These are phyloP conservation scores for Exophiala sideris DNA, from an alignment of 2,329 filamentous ascomycete species.

Conservation along the genomic window DNA sequence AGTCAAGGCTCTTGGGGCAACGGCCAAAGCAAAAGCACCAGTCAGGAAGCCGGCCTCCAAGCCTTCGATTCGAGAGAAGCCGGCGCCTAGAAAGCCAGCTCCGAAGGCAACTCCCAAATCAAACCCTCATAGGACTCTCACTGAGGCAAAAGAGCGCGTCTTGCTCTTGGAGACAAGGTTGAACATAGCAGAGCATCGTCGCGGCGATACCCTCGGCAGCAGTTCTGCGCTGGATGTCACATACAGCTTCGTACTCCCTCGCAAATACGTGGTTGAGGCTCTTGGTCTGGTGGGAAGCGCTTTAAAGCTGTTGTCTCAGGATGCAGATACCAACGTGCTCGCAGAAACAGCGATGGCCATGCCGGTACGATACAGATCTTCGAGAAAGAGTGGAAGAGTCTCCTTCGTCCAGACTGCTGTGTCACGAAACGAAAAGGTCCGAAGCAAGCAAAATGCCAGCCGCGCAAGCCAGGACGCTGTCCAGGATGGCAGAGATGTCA, in stretches of 20 bases:
- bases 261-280: constrained; percentile 47
- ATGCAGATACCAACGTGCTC: constrained; percentile 83
- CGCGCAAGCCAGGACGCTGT: background rate
- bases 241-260: constrained; percentile 58
- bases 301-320: constrained; percentile 18
- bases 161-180: no score
- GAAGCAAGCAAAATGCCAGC: background rate
- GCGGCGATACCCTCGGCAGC: background rate
- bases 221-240: constrained; percentile 58
- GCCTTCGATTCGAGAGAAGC: no score
- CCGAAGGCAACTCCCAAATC: background rate
- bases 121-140: background rate
- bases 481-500: constrained; percentile 12
- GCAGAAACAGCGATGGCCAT: constrained; percentile 92
- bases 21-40: background rate
- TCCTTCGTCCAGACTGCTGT: constrained; percentile 21
- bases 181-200: no score
- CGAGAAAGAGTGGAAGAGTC: constrained; percentile 50
- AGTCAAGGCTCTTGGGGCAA: background rate
- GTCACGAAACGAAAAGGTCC: background rate
- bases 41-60: constrained; percentile 8
- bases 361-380: constrained; percentile 52
- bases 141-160: no score
- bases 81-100: background rate
- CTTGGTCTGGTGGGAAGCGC: constrained; percentile 59